Evolutionary conservation across 331 rosid species (phyloP).

Genomic region (Quercus tomentella): DNA sequence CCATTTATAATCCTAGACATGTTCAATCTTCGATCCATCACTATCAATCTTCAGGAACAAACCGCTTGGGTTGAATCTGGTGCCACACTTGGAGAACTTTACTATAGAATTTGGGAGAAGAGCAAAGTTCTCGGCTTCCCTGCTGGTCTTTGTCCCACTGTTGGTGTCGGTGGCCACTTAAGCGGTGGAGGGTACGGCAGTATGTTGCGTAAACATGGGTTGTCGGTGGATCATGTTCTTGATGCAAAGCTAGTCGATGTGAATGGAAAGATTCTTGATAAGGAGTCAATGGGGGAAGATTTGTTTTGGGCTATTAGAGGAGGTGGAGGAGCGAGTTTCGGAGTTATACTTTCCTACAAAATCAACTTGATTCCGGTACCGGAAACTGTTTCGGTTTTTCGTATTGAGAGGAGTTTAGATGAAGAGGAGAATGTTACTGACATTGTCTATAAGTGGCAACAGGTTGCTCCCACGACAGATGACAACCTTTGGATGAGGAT

Average conservation of each 20-base stretch:
- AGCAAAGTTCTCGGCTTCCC: slow-evolving; percentile 55
- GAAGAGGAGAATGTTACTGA: slow-evolving; percentile 35
- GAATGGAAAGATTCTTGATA: slow-evolving; percentile 47
- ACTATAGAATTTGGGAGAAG: slow-evolving; percentile 50
- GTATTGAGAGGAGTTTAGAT: slow-evolving; percentile 24
- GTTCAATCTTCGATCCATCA: slow-evolving; percentile 42
- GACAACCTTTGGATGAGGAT: slow-evolving; percentile 61
- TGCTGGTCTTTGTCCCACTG: slow-evolving; percentile 58
- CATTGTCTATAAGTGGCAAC: slow-evolving; percentile 57
- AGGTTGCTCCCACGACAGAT: slow-evolving; percentile 55
- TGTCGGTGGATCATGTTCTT: slow-evolving; percentile 48
- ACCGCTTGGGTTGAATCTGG: slow-evolving; percentile 47
- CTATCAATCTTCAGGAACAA: slow-evolving; percentile 35
- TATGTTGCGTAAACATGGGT: slow-evolving; percentile 52
- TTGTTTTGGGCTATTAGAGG: slow-evolving; percentile 76
- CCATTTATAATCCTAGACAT: slow-evolving; percentile 63
- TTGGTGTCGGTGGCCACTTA: slow-evolving; percentile 73
- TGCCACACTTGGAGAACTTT: slow-evolving; percentile 66
- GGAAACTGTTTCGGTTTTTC: slow-evolving; percentile 48
- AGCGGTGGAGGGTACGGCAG: slow-evolving; percentile 77
- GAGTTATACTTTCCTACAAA: slow-evolving; percentile 56
- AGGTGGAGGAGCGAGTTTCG: slow-evolving; percentile 77
- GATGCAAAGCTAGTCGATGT: slow-evolving; percentile 58
- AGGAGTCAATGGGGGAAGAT: slow-evolving; percentile 56
- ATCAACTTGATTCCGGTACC: slow-evolving; percentile 52